Base-by-base conservation (phyloP, 306 rosid species). In the Hippophae gyantsensis region DNA sequence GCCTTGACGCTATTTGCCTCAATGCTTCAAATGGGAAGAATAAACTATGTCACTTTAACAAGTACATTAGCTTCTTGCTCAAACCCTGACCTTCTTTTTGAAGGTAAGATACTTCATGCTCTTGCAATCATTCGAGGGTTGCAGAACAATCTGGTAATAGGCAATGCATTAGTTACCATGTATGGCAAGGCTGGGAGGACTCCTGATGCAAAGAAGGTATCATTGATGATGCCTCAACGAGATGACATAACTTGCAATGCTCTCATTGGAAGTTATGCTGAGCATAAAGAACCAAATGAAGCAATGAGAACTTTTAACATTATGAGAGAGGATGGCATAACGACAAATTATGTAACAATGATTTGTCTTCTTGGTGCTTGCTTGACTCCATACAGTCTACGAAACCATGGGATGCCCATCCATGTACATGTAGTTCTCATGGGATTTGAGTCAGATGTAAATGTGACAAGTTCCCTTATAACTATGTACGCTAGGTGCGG, bases 161-260 rank as follows among this genome's bases (percentile, higher is more conserved):
- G 96, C 48, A 87, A 92, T 70, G 70, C 93, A 52, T 67, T 92
- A 68, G 69, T 92, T 47, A 82, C 98, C 66, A 81, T 87, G 85
- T 87, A 87, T 59, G 96, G 95, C 45, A 87, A 85, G 72, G 74
- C 63, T 41, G 83, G 84, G 66, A 58, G 62, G 78, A 83, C 71
- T 69, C 70, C 40, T 58, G 83, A 76, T 60, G 95, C 95, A 8
- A 70, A 55, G 52, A 49, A 13, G 54, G 75, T 85, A 47, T 71
- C 81, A 57, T 71, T 52, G 69, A 63, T 70, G 45, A 81, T 92
- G 86, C 79, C 82, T 3, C 61, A 61, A 62, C 82, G 83, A 65
- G 87, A 92, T 52, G 82, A 71, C 76, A 83, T 92, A 48, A 85
- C 93, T n/a, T 92, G 96, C 96, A 92, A 87, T 49, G 74, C 96